Conservation (phyloP, 441 rosid genomes). For the Gossypium gossypioides region DNA sequence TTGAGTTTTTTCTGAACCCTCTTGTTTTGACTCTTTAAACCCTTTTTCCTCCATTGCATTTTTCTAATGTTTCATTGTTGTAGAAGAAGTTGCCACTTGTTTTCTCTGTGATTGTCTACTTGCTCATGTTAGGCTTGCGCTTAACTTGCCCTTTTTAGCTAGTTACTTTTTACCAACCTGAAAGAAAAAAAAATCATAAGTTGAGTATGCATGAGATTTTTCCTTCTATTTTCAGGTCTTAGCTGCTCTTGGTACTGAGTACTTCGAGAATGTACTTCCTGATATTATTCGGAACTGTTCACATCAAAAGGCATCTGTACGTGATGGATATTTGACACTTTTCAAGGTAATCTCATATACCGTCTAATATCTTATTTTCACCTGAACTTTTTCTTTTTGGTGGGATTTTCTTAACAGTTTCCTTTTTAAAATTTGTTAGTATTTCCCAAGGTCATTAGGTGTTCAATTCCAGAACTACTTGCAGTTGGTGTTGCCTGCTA, state of each 20-base stretch:
- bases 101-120: neutral
- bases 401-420: constrained; percentile 12
- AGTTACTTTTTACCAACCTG: neutral
- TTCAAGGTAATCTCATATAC: constrained; percentile 53
- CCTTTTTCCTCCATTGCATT: neutral
- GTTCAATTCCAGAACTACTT: constrained; percentile 87
- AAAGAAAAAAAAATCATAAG: neutral
- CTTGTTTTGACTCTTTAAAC: neutral
- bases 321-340: constrained; percentile 90
- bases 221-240: constrained; percentile 41
- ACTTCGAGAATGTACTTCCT: constrained; percentile 65
- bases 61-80: neutral
- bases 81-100: neutral
- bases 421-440: constrained; percentile 32
- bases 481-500: constrained; percentile 84
- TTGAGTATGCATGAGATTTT: neutral
- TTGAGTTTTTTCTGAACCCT: neutral
- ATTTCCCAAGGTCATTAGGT: constrained; percentile 91
- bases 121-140: neutral
- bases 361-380: neutral
- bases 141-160: neutral
- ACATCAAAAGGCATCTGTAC: constrained; percentile 85
- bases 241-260: constrained; percentile 69
- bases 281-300: constrained; percentile 88
- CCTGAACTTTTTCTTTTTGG: neutral